Conservation (phyloP, 768 basidiomycete species). For the Boletus sp. region DNA sequence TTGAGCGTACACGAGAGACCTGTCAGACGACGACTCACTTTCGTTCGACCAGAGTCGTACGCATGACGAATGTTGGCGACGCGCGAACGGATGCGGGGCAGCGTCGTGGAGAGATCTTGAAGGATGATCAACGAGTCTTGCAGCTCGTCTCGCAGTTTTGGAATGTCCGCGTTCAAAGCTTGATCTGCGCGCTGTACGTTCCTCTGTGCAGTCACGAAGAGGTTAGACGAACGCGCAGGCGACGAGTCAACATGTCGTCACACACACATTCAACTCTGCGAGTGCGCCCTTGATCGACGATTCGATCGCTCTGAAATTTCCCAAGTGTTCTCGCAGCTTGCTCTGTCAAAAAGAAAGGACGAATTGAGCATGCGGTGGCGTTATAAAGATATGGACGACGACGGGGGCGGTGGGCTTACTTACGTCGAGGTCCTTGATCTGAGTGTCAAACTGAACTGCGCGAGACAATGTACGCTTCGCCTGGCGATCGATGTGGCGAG, state of each 20-base stretch:
- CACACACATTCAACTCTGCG: constrained; percentile 55
- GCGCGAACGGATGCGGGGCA: constrained; percentile 63
- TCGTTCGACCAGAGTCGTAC: constrained; percentile 69
- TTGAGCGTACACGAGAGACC: neutral
- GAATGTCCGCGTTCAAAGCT: constrained; percentile 57
- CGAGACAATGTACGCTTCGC: constrained; percentile 48
- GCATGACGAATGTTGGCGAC: constrained; percentile 60
- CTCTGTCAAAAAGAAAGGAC: constrained; percentile 38
- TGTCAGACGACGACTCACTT: constrained; percentile 39
- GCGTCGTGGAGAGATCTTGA: constrained; percentile 51
- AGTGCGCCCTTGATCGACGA: constrained; percentile 65
- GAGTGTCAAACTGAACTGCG: constrained; percentile 48
- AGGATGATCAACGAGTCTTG: constrained; percentile 60
- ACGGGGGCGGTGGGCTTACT: neutral
- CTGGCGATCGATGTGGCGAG: constrained; percentile 39
- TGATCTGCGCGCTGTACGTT: constrained; percentile 59
- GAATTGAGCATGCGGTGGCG: neutral
- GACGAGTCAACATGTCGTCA: neutral
- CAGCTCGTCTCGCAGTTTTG: constrained; percentile 59
- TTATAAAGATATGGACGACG: no score
- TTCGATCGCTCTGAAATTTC: constrained; percentile 75
- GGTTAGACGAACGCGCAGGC: neutral
- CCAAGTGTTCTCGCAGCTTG: constrained; percentile 65
- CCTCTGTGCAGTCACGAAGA: constrained; percentile 37
- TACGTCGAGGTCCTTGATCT: constrained; percentile 65